Base-by-base conservation (phyloP, 768 basidiomycete genomes). In the Lactifluus pinguis region DNA sequence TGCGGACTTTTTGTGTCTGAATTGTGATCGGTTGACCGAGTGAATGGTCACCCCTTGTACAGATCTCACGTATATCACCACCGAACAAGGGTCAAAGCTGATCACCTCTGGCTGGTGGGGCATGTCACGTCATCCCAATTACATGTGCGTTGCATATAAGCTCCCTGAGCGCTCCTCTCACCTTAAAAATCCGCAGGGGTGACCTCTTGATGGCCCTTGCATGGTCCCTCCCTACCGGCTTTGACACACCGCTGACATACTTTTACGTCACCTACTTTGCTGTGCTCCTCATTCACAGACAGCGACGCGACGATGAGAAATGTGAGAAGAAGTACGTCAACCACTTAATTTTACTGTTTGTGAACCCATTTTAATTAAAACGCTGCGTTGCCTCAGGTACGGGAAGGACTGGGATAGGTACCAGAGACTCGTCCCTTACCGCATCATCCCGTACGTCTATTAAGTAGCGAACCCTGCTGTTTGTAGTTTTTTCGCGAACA, bases 41-140 rank as follows among this genome's bases (percentile, higher is more conserved):
- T 3, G 49, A 38, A n/a, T n/a, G n/a, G n/a, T n/a, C 25, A 15
- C 47, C 39, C 10, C 30, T 34, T 19, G 17, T 29, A 25, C 34
- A 95, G 94, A 90, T 69, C 76, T 95, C 19, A 74, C 80, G 63
- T 95, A 75, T 69, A 82, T 98, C 71, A 78, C 82, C 45, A 98
- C 97, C 2, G 81, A 84, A 64, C 81, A 83, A 17, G 97, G 97
- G 14, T 86, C 91, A 3, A 97, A 92, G 72, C 79, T 99, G 38
- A 80, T 99, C 30, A 95, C 85, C 32, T 91, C 90, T 4, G 97
- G 97, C 7, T 98, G 97, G 97, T 99, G 97, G 97, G 95, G 95
- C 9, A 73, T 80, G 53, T 95, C 89, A 0, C 82, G 91, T 44
- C 97, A 99, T 73, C 97, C 97, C 1, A 94, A 95, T 68, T 95